A percentile compares a stretch with the other conserved stretches of the same genome.
phyloP scores from a whole-genome alignment of 139 green algal species.

The Tetradesmus obliquus region DNA sequence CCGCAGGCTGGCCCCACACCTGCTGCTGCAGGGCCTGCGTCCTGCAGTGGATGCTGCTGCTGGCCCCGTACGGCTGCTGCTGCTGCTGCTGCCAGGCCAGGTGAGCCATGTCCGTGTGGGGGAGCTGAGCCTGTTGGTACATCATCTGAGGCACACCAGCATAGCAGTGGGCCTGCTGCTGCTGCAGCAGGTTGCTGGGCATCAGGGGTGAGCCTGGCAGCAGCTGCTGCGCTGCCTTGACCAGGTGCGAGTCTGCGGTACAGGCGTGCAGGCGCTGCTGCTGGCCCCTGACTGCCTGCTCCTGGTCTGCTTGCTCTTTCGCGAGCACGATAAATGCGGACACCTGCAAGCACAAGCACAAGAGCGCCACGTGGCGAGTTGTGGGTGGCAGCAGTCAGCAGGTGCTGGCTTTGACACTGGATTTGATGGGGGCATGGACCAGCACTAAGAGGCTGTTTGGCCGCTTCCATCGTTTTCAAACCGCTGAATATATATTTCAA shows the following conservation, averaged over 20 bases:
- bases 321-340: conserved; percentile 12
- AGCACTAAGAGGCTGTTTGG: neutral
- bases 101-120: neutral
- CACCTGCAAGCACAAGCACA: neutral
- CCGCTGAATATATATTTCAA: neutral
- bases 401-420: neutral
- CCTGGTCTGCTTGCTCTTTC: conserved; percentile 30
- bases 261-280: neutral
- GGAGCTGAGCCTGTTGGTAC: neutral
- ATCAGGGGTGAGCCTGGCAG: neutral
- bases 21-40: neutral
- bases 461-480: neutral
- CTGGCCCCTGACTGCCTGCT: neutral
- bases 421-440: neutral
- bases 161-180: neutral
- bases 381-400: neutral
- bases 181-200: neutral
- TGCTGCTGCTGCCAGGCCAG: neutral
- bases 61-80: neutral
- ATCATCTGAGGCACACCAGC: neutral
- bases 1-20: neutral
- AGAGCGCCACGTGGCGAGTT: neutral
- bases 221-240: neutral
- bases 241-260: neutral
- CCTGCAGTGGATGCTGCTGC: neutral